phyloP scores from a whole-genome alignment of 352 stramenopile species.

The Phytopythium mirpurense region DNA sequence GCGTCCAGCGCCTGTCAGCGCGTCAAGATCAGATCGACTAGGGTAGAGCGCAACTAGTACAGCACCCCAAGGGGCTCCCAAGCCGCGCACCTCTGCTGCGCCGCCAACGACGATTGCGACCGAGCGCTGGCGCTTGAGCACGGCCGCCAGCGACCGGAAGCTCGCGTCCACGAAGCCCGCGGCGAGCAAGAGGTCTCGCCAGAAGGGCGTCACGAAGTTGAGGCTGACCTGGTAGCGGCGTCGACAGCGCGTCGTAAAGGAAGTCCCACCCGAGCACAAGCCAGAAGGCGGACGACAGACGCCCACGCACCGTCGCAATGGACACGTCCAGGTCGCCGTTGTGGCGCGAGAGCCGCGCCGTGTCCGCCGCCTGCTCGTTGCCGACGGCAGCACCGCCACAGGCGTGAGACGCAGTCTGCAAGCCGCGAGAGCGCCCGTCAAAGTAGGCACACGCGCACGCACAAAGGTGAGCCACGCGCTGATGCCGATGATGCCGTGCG shows the following conservation, averaged over 20 bases:
- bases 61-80: too few species aligned
- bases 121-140: conserved; percentile 25
- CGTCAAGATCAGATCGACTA: too few species aligned
- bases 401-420: background rate
- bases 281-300: too few species aligned
- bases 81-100: conserved; percentile 27
- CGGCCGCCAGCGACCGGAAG: conserved; percentile 28
- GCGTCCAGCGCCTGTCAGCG: conserved; percentile 31
- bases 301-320: conserved; percentile 34
- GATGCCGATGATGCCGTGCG: conserved; percentile 47
- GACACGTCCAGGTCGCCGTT: conserved; percentile 37
- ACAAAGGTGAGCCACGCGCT: conserved; percentile 45
- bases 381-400: background rate
- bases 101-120: conserved; percentile 36
- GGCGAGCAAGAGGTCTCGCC: conserved; percentile 40
- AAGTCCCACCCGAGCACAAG: too few species aligned
- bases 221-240: conserved; percentile 21
- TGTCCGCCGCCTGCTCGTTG: conserved; percentile 25
- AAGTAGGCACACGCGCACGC: background rate
- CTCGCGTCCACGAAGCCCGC: conserved; percentile 50
- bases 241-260: too few species aligned
- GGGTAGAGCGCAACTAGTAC: too few species aligned
- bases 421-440: background rate
- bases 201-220: conserved; percentile 51
- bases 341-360: conserved; percentile 24